These are phyloP conservation scores for Neoboletus magnificus DNA, from an alignment of 768 basidiomycete species.

Conservation along the genomic window DNA sequence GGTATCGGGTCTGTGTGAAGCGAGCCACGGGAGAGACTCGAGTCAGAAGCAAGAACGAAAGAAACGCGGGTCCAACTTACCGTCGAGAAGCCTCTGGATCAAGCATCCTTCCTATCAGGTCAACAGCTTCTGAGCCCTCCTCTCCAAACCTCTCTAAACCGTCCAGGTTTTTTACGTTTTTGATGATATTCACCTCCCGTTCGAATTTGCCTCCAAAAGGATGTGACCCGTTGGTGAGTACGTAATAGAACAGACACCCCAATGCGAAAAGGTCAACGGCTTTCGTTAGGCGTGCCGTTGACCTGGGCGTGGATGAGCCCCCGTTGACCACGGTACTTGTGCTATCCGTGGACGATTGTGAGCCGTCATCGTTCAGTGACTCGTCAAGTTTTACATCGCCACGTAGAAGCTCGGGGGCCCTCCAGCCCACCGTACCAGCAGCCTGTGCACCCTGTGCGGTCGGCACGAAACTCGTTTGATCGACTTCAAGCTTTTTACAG, in stretches of 20 bases:
- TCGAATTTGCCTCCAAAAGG: constrained; percentile 94
- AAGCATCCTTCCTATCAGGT: constrained; percentile 79
- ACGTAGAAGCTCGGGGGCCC: constrained; percentile 92
- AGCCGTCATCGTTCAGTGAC: constrained; percentile 55
- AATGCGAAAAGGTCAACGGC: constrained; percentile 96
- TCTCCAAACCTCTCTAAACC: constrained; percentile 81
- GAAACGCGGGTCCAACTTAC: constrained; percentile 42
- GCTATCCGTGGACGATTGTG: constrained; percentile 65
- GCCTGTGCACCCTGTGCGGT: constrained; percentile 86
- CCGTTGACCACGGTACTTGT: constrained; percentile 44
- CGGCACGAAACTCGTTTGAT: constrained; percentile 95
- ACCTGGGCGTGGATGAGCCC: constrained; percentile 13
- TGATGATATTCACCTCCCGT: constrained; percentile 90
- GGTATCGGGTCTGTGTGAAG: constrained; percentile 71
- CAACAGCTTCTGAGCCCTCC: constrained; percentile 87
- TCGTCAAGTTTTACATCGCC: constrained; percentile 95
- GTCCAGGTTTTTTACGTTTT: constrained; percentile 68
- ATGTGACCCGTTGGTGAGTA: constrained; percentile 84
- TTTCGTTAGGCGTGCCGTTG: constrained; percentile 77
- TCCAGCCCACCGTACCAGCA: constrained; percentile 95
- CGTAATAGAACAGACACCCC: constrained; percentile 94
- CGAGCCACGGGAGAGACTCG: background rate
- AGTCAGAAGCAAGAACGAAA: constrained; percentile 3
- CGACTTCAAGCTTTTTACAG: constrained; percentile 91
- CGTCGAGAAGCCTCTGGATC: constrained; percentile 68